Conservation (phyloP, 768 basidiomycete species). For the Hericium erinaceus region DNA sequence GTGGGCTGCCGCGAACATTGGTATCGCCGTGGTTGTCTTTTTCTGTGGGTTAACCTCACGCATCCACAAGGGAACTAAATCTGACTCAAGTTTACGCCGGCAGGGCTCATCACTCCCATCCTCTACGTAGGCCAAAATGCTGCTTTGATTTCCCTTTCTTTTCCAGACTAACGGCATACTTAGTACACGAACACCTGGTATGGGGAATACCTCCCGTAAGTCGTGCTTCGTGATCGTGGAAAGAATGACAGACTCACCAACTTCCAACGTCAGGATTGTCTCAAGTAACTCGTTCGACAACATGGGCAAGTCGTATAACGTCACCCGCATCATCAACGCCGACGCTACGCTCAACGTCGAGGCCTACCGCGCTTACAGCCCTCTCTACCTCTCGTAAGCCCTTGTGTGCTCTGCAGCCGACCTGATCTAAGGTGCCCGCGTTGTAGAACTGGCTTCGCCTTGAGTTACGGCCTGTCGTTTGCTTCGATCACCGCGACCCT, state of each 20-base stretch:
- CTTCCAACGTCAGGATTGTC: constrained; percentile 14
- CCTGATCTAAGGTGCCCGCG: not conserved
- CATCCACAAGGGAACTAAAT: not conserved
- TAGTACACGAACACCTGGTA: constrained; percentile 25
- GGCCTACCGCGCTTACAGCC: constrained; percentile 31
- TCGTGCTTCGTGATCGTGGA: constrained; percentile 10
- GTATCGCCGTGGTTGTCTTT: constrained; percentile 26
- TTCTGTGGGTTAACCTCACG: constrained; percentile 22
- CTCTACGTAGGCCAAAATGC: constrained; percentile 15
- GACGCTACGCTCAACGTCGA: constrained; percentile 25
- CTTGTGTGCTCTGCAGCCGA: not conserved
- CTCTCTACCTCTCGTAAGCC: constrained; percentile 27
- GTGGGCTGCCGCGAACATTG: constrained; percentile 3
- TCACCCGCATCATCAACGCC: constrained; percentile 27
- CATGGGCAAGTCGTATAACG: constrained; percentile 30
- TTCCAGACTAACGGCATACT: not conserved
- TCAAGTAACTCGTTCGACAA: constrained; percentile 31
- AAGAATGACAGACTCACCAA: not conserved
- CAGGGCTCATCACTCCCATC: constrained; percentile 25
- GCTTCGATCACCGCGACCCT: constrained; percentile 35
- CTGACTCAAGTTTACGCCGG: constrained; percentile 1
- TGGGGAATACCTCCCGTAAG: constrained; percentile 22
- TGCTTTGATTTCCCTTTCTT: not conserved
- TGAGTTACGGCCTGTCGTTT: constrained; percentile 44
- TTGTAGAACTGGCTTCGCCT: constrained; percentile 37